Evolutionary conservation across 352 stramenopile species (phyloP), one percentile per base, ranked within the genome.

Genomic region (Globisporangium viniferum): DNA sequence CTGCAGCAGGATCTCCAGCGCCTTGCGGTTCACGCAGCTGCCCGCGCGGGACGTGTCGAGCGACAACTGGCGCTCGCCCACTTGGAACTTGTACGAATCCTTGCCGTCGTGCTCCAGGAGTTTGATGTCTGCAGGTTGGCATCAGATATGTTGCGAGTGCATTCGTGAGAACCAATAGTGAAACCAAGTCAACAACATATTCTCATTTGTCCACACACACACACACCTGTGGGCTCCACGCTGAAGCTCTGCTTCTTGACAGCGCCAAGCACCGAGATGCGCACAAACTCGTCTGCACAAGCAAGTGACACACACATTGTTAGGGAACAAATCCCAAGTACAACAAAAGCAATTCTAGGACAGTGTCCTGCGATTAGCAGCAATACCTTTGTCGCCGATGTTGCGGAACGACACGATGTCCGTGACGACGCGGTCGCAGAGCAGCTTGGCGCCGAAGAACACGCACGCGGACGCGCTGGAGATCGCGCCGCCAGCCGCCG

Each of bases 351-450:
- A 63, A 14, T 5, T 63, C 15, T 29, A 24, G 24, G 49, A 33
- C 22, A 39, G 0, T 22, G 48, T 24, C 36, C n/a, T 46, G 18
- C 14, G 57, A 46, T 3, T 29, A 10, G 29, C 15, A 22, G 31
- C 36, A 5, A 9, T 24, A 82, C 78, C 75, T 67, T 83, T 81
- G 41, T 93, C 80, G 20, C 81, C 82, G 56, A 88, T 71, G 68
- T 74, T 78, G 58, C 85, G 79, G 60, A 75, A 89, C n/a, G 85
- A 86, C 24, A 77, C 72, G 39, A 93, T 76, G 71, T 93, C 85
- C 54, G 83, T 91, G 35, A 93, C 83, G 44, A 93, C 78, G 59
- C 73, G 82, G 67, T 90, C 79, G 63, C 85, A 93, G 29, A 89
- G 35, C 46, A 88, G 54, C 68, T 93, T 93, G 9, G 82, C 85